Evolutionary conservation across 441 rosid genomes (phyloP), one percentile per base, ranked within the genome.

Genomic region (Euphorbia corollata): DNA sequence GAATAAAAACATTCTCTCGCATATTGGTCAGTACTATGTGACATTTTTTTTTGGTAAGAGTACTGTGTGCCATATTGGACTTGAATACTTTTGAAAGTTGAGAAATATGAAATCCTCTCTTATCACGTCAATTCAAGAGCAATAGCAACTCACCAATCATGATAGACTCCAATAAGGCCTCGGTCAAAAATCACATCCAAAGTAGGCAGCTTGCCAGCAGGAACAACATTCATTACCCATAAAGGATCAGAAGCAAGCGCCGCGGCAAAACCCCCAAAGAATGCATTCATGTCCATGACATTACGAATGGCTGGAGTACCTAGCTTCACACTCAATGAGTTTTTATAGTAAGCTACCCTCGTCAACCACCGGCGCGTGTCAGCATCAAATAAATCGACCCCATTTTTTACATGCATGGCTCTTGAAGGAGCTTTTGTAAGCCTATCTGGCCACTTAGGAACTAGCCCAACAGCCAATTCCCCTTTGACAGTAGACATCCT

Each of bases 141-240:
- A 22, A 39, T 23, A 45, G 11, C 63, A 68, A 78, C 96, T 87
- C 74, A 94, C 99, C 97, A 94, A 68, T 94, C 97, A 72, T 94
- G 99, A 77, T 86, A 85, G 43, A 89, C 87, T 70, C 99, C 99
- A 69, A 88, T 78, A 63, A 94, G 87, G 77, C 98, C 97, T 65
- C 99, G 80, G 83, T 94, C 99, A 73, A 79, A 94, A 61, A 94
- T 79, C 51, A 91, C 84, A 69, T 73, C 86, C 45, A 94, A 87
- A 27, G 97, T 94, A 68, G 84, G 78, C 51, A 86, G 87, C 77
- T 87, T 91, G 59, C 85, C 80, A 82, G 92, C 85, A 73, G 99
- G 96, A 78, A 91, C 85, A 53, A 86, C 92, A 84, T 91, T 94
- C 97, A 91, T 88, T 74, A 89, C 94, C 97, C 97, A 94, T 68